These are phyloP conservation scores for Epichloe uncinata DNA, from an alignment of 2,329 filamentous ascomycete genomes.

Conservation along the genomic window DNA sequence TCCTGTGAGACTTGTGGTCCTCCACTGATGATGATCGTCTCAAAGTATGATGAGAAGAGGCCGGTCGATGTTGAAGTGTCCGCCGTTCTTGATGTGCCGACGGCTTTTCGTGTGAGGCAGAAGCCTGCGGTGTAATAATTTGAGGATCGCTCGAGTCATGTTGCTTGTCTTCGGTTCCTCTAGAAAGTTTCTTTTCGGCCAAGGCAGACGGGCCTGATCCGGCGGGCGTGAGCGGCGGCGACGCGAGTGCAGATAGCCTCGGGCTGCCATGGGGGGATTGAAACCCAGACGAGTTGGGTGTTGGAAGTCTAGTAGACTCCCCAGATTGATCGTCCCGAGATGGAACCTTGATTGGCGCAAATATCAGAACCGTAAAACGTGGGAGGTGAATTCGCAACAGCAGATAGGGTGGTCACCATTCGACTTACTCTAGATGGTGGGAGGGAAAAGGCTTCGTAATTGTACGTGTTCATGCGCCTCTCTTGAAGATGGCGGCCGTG, in stretches of 20 bases:
- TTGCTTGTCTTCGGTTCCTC: slow-evolving; percentile 23
- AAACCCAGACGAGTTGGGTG: slow-evolving; percentile 49
- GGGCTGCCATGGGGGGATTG: slow-evolving; percentile 55
- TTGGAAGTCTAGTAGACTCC: slow-evolving; percentile 50
- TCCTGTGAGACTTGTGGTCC: slow-evolving; percentile 32
- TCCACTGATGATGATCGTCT: slow-evolving; percentile 28
- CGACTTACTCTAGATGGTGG: slow-evolving; percentile 66
- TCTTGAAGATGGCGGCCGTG: slow-evolving; percentile 69
- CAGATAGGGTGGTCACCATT: slow-evolving; percentile 2
- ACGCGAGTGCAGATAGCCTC: slow-evolving; percentile 59
- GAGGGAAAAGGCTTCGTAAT: slow-evolving; percentile 82
- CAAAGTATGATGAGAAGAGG: slow-evolving; percentile 29
- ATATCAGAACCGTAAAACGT: neutral
- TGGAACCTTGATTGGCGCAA: slow-evolving; percentile 29
- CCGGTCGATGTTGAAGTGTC: slow-evolving; percentile 27
- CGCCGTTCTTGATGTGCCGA: slow-evolving; percentile 28
- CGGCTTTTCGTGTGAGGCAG: slow-evolving; percentile 39
- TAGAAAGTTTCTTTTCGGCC: slow-evolving; percentile 16
- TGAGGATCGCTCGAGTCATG: slow-evolving; percentile 25
- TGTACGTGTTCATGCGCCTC: slow-evolving; percentile 70
- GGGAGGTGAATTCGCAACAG: neutral
- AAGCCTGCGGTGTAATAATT: slow-evolving; percentile 57
- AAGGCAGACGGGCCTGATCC: slow-evolving; percentile 42
- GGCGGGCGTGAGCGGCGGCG: slow-evolving; percentile 78
- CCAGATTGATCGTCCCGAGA: slow-evolving; percentile 46